Evolutionary conservation across 2,329 filamentous ascomycete genomes (phyloP), one percentile per base, ranked within the genome.

Genomic region (Apiospora pterosperma): DNA sequence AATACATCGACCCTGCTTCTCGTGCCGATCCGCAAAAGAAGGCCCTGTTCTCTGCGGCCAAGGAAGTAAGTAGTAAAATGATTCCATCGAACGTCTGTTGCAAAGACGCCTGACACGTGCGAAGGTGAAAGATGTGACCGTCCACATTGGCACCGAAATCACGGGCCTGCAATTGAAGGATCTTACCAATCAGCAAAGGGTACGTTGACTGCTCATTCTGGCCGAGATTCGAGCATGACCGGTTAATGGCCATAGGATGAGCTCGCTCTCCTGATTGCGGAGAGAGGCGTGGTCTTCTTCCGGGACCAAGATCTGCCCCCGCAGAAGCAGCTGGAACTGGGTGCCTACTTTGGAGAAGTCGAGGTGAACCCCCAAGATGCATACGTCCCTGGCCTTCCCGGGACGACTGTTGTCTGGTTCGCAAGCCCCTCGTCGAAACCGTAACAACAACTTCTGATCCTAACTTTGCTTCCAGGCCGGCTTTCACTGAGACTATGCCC

Each of bases 21-120:
- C 80, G 76, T 65, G 80, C 80, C 3, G 79, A 83, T 61, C 78
- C 80, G 1, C 72, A 77, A 31, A 82, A 81, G 70, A 77, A 76
- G 59, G 72, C 78, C 0, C 70, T 83, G 16, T 69, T 82, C 38
- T 73, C 76, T 0, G 75, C 73, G 3, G 77, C 79, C 5, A 59
- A 59, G 23, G 58, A 59, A 10, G 58, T 59, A 19, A 25, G 58
- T 23, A 4, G 11, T 25, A 19, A 5, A 8, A n/a, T 5, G 21
- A 52, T 28, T 21, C 5, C 4, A 31, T 21, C 21, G 44, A 52
- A n/a, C 2, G 5, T 28, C 2, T 28, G 23, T 52, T 4, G 21
- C 4, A 11, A 8, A n/a, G 3, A n/a, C 5, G n/a, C 2, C 58
- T 59, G 14, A 59, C 34, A 38, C 14, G 19, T 16, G 58, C 8